Percentiles rank a stretch among this genome's conserved stretches.
Conservation (phyloP, 1,139 yeast genomes). For the Yamadazyma aaseri region DNA sequence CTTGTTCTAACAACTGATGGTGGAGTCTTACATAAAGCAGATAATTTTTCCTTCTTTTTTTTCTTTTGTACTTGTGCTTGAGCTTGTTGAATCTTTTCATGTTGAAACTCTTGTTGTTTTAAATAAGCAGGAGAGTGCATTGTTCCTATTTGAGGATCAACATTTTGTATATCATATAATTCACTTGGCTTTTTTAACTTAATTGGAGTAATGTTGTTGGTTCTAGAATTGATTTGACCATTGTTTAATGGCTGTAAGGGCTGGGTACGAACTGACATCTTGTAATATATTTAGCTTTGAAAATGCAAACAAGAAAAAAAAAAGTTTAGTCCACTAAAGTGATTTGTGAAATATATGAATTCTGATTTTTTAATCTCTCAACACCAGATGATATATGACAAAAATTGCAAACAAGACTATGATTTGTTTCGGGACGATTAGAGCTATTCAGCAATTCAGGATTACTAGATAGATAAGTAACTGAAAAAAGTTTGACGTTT, state of each 20-base stretch:
- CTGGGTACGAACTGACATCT: slow-evolving; percentile 40
- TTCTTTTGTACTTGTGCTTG: slow-evolving; percentile 23
- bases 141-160: slow-evolving; percentile 12
- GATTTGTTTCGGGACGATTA: too few relatives aligned
- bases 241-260: slow-evolving; percentile 50
- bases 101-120: slow-evolving; percentile 17
- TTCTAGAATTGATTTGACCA: slow-evolving; percentile 43
- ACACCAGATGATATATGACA: too few relatives aligned
- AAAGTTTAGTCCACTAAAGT: too few relatives aligned
- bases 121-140: slow-evolving; percentile 14
- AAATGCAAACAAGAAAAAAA: too few relatives aligned
- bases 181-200: slow-evolving; percentile 27
- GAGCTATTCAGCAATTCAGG: too few relatives aligned
- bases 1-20: slow-evolving; percentile 89
- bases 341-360: too few relatives aligned
- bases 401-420: too few relatives aligned
- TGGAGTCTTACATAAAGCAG: slow-evolving; percentile 90
- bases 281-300: too few relatives aligned
- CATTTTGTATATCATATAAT: slow-evolving; percentile 13
- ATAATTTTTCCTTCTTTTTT: slow-evolving; percentile 83
- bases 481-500: too few relatives aligned
- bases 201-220: slow-evolving; percentile 42
- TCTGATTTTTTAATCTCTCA: too few relatives aligned
- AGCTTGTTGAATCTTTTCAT: slow-evolving; percentile 16
- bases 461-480: too few relatives aligned